Percentiles rank a stretch among this genome's conserved stretches.
These are phyloP conservation scores for Dujonia santamariae DNA, from an alignment of 1,139 yeast species.

Conservation along the genomic window DNA sequence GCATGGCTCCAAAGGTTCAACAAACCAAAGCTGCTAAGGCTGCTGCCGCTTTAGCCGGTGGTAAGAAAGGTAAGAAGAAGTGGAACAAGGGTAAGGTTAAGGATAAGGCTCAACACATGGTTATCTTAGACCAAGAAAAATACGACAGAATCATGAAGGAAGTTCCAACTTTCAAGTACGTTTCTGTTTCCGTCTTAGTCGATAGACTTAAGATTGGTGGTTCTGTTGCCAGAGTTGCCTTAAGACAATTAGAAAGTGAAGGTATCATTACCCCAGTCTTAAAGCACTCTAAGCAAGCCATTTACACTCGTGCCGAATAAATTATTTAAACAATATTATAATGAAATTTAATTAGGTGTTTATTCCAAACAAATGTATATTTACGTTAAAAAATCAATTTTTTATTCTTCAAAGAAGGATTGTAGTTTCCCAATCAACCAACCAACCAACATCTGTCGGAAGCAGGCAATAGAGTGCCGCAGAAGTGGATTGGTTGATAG, in stretches of 20 bases:
- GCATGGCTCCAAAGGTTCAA: slow-evolving; percentile 99
- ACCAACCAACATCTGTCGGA: too few species aligned
- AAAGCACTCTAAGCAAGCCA: slow-evolving; percentile 94
- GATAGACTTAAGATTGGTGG: slow-evolving; percentile 99
- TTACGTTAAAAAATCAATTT: slow-evolving; percentile 2
- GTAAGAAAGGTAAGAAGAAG: slow-evolving; percentile 99
- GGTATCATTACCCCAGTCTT: slow-evolving; percentile 95
- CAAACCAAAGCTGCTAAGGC: slow-evolving; percentile 99
- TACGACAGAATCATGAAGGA: slow-evolving; percentile 99
- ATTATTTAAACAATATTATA: slow-evolving; percentile 9
- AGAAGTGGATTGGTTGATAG: too few species aligned
- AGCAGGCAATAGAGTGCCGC: too few species aligned
- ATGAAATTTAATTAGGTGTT: slow-evolving; percentile 1
- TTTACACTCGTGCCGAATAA: slow-evolving; percentile 78
- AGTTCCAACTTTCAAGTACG: slow-evolving; percentile 98
- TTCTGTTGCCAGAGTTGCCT: slow-evolving; percentile 97
- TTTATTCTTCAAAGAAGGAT: too few species aligned
- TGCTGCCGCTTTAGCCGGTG: slow-evolving; percentile 99
- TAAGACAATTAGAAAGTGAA: slow-evolving; percentile 90
- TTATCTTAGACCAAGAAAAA: slow-evolving; percentile 95
- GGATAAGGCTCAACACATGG: slow-evolving; percentile 99
- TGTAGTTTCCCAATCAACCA: too few species aligned
- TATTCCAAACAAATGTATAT: slow-evolving; percentile 9
- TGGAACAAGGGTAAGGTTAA: slow-evolving; percentile 99
- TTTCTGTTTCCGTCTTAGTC: slow-evolving; percentile 95